phyloP scores from a whole-genome alignment of 176 grass and related monocot species.

The Carex parvula region DNA sequence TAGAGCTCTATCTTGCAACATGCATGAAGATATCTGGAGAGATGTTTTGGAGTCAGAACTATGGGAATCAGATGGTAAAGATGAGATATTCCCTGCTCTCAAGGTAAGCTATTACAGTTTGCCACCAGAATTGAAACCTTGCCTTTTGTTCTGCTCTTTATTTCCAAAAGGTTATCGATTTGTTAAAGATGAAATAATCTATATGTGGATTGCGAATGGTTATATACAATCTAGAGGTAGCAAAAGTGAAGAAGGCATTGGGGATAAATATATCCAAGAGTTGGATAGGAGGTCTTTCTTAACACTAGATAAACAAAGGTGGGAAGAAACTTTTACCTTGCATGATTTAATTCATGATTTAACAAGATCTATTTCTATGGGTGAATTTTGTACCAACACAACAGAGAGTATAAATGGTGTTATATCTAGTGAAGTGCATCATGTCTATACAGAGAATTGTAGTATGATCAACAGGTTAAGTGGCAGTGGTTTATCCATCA shows the following conservation, averaged over 20 bases:
- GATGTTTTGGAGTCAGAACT: slow-evolving; percentile 39
- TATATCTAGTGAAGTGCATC: not conserved
- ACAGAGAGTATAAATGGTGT: not conserved
- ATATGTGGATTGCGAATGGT: slow-evolving; percentile 48
- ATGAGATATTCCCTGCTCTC: slow-evolving; percentile 31
- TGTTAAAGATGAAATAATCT: slow-evolving; percentile 29
- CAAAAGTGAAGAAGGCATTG: slow-evolving; percentile 23
- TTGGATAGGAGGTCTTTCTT: slow-evolving; percentile 37
- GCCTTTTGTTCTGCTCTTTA: slow-evolving; percentile 33
- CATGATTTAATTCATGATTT: slow-evolving; percentile 49
- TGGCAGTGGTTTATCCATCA: not conserved
- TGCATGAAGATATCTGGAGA: slow-evolving; percentile 27
- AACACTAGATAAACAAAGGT: not conserved
- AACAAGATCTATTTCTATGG: slow-evolving; percentile 23
- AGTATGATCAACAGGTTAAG: not conserved
- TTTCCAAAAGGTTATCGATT: slow-evolving; percentile 35
- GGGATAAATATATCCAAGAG: slow-evolving; percentile 25
- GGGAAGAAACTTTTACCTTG: not conserved
- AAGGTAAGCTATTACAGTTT: slow-evolving; percentile 39
- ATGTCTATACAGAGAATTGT: not conserved
- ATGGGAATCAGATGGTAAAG: slow-evolving; percentile 31
- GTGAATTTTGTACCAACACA: not conserved
- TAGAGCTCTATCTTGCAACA: slow-evolving; percentile 9
- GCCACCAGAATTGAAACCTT: slow-evolving; percentile 33
- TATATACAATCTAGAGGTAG: slow-evolving; percentile 5